Base-by-base conservation (phyloP, 2,329 filamentous ascomycete genomes). In the Fusarium fujikuroi region DNA sequence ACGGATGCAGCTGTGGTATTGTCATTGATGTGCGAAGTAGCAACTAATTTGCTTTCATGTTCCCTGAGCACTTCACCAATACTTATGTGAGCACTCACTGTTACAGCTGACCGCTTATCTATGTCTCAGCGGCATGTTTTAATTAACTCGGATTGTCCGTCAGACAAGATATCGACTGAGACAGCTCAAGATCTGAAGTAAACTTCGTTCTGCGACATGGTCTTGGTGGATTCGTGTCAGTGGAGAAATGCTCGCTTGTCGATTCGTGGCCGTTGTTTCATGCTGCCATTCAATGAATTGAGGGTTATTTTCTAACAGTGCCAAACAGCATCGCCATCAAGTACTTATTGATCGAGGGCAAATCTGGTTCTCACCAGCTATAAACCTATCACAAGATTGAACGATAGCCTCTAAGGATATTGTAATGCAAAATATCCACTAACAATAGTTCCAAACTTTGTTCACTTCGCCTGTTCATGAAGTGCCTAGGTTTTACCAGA, bases 401-500 rank as follows among this genome's bases (percentile, higher is more conserved):
- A 30, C 16, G 52, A 11, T 46, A n/a, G 10, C 36, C 19, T 62
- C 28, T 15, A 61, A 34, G 40, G 32, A 42, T 30, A 25, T 47
- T 50, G 44, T 12, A 36, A 32, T 36, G 34, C 12, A 46, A n/a
- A 19, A 58, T 36, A 42, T 47, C 39, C 40, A 39, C 57, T 53
- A 34, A 34, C n/a, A 16, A 50, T 34, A 63, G 65, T 34, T 44
- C 18, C 40, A 57, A 65, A 65, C 30, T 47, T 18, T 64, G 53
- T 58, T 34, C 47, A 23, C 43, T 46, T 14, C 58, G 50, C 32
- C 62, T 42, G 39, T 32, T 53, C 30, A 32, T 37, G 25, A 52
- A 40, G 44, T 59, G 18, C 40, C 43, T 58, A 44, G 52, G 59
- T 32, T 64, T 69, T 69, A 69, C 63, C 66, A 63, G 57, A 43